These are phyloP conservation scores for Symbiodinium natans DNA, from an alignment of 73 alveolate genomes.

Conservation along the genomic window DNA sequence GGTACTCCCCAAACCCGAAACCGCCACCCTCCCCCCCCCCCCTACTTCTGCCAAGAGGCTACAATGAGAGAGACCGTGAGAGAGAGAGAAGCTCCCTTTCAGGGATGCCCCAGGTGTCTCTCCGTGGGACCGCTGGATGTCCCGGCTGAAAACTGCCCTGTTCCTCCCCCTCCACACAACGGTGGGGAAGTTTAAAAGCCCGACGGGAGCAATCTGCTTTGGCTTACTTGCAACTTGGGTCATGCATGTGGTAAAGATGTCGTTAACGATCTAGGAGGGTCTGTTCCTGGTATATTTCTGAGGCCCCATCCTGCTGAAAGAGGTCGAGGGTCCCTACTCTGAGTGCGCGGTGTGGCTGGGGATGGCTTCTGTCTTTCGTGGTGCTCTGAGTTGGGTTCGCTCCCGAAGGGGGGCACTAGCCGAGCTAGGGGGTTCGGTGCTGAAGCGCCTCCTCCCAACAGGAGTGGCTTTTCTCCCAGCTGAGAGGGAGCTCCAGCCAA, in stretches of 20 bases:
- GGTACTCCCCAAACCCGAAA: too few relatives aligned
- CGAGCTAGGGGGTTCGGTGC: conserved; percentile 5
- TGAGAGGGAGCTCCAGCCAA: neutral
- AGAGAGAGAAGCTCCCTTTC: neutral
- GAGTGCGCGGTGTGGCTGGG: too few relatives aligned
- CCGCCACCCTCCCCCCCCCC: neutral
- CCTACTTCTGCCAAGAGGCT: neutral
- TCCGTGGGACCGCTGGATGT: neutral
- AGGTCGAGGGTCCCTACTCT: too few relatives aligned
- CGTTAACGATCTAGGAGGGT: too few relatives aligned
- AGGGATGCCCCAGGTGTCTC: too few relatives aligned
- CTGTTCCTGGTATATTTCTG: too few relatives aligned
- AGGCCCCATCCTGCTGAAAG: too few relatives aligned
- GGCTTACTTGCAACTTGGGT: too few relatives aligned
- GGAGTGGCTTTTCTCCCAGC: neutral
- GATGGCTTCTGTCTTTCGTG: too few relatives aligned
- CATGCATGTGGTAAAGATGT: too few relatives aligned
- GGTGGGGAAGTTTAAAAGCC: neutral
- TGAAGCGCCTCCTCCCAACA: neutral
- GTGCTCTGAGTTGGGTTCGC: too few relatives aligned
- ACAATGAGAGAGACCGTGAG: neutral
- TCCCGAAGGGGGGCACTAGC: neutral
- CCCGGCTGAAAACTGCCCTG: neutral
- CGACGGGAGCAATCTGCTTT: neutral
- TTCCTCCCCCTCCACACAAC: neutral